Conservation (phyloP, 2,329 filamentous ascomycete genomes). For the Zasmidium cellare region DNA sequence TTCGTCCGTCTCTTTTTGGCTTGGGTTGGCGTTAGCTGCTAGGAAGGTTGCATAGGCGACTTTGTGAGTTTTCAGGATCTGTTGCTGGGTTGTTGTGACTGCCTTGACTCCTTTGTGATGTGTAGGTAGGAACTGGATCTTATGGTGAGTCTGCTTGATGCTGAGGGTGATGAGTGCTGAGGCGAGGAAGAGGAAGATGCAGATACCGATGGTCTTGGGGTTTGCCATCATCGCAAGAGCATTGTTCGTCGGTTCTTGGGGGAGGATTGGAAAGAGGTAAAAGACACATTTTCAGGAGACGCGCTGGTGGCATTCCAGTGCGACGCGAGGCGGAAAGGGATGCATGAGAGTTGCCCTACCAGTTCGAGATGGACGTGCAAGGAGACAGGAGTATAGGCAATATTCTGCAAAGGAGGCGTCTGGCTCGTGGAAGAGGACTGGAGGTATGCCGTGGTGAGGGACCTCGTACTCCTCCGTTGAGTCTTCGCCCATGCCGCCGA, state of each 20-base stretch:
- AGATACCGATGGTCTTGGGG: conserved; percentile 32
- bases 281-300: conserved; percentile 1
- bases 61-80: conserved; percentile 26
- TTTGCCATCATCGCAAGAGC: conserved; percentile 23
- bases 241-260: conserved; percentile 7
- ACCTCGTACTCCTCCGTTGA: too few relatives aligned
- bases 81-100: conserved; percentile 11
- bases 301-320: conserved; percentile 10
- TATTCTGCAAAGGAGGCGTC: too few relatives aligned
- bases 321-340: conserved; percentile 9
- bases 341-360: conserved; percentile 1
- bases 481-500: too few relatives aligned
- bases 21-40: conserved; percentile 27
- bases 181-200: conserved; percentile 35
- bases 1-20: conserved; percentile 20
- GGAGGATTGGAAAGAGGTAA: conserved; percentile 4
- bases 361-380: background rate
- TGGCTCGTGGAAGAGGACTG: too few relatives aligned
- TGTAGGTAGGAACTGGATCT: background rate
- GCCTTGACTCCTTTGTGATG: conserved; percentile 4
- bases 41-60: conserved; percentile 43
- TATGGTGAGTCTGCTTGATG: conserved; percentile 24
- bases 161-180: conserved; percentile 36
- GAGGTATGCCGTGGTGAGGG: too few relatives aligned
- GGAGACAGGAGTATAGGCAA: background rate